Evolutionary conservation across 345 rosid species (phyloP).

Genomic region (Salix suchowensis): DNA sequence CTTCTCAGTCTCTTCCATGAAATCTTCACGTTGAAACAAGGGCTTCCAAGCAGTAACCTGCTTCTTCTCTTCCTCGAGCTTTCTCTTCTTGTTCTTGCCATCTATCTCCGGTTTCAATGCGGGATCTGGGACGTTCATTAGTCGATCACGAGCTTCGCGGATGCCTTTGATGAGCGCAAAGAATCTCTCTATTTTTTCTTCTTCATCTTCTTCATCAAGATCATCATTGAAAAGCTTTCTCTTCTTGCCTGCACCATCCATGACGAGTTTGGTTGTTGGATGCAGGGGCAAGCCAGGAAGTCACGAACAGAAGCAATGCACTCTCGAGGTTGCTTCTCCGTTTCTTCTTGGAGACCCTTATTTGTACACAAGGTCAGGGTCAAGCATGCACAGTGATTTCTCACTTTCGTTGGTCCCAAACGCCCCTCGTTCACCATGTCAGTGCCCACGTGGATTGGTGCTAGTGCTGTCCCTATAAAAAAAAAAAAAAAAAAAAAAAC

Average conservation of each 20-base stretch:
- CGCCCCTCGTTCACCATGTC: background rate
- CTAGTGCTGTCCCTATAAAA: no score
- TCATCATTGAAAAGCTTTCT: conserved; percentile 8
- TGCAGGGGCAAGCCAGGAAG: background rate
- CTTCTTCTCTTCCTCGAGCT: background rate
- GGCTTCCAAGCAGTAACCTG: conserved; percentile 25
- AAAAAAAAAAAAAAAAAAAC: no score
- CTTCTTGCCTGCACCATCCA: conserved; percentile 31
- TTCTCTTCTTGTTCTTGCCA: conserved; percentile 4
- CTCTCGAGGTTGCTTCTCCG: conserved; percentile 24
- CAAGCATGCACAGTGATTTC: background rate
- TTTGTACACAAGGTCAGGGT: background rate
- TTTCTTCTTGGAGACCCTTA: conserved; percentile 1
- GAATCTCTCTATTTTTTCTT: conserved; percentile 39
- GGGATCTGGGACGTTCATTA: conserved; percentile 1
- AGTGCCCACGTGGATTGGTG: background rate
- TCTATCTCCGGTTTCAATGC: background rate
- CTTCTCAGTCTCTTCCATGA: conserved; percentile 3
- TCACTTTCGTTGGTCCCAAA: background rate
- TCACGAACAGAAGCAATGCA: background rate
- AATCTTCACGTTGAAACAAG: conserved; percentile 33
- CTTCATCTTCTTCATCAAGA: conserved; percentile 23
- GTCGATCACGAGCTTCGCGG: conserved; percentile 32
- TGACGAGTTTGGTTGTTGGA: background rate
- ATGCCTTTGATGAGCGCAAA: conserved; percentile 31